Evolutionary conservation across 2,329 filamentous ascomycete species (phyloP), one percentile per base, ranked within the genome.

Genomic region (Penicillium thymicola): DNA sequence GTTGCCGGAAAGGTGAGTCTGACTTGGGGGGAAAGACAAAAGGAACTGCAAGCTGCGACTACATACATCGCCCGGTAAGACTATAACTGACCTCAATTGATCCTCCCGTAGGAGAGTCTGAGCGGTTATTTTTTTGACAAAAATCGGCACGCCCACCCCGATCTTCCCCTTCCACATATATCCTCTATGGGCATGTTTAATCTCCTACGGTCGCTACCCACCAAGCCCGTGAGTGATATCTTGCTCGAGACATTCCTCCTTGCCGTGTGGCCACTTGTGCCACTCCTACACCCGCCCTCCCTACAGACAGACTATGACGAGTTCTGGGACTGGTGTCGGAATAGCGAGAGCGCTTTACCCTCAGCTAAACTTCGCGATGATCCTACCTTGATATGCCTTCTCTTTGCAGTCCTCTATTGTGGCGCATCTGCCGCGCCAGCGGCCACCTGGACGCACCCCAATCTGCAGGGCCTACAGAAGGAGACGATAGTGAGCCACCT

Each of bases 291-390:
- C 30, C 32, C 38, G 25, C 37, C 32, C 25, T 44, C 21, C 8
- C 59, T 63, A 4, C 44, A 52, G 38, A 9, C 32, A n/a, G 32
- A 55, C 1, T 61, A 58, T 21, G 46, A 56, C 8, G 36, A 11
- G 10, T 61, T 63, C 23, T 63, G 60, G 60, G 21, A 32, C 27
- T 55, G 51, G 23, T 51, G 51, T 25, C 25, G n/a, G 16, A 51
- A 44, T n/a, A 45, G 23, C 10, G 43, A 47, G 14, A 34, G 10
- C 32, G 11, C 27, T 4, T 16, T 42, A 18, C 45, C 48, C 13
- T 28, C 47, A 5, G 18, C 40, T 8, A 36, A 41, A n/a, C 9
- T 61, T 4, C 32, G 59, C 16, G 13, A 43, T 10, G 59, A 63
- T 34, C 59, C 59, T 21, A 45, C 43, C 43, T 32, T 32, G 13